Evolutionary conservation across 2,329 filamentous ascomycete genomes (phyloP).

Genomic region (Pyrenophora seminiperda): DNA sequence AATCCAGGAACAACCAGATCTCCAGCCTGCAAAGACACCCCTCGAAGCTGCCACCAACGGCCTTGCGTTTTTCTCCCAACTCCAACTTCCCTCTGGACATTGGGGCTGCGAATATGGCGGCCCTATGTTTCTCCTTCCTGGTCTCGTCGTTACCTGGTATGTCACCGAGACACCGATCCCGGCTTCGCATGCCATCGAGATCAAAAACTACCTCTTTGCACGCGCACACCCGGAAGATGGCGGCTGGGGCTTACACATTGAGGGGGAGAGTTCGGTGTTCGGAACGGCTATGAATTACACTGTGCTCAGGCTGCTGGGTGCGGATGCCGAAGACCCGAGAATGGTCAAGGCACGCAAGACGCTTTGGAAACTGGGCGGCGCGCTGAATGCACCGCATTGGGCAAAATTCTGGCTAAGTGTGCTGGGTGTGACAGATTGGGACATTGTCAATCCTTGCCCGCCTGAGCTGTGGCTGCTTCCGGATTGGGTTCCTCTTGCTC

Average conservation of each 20-base stretch:
- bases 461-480: slow-evolving; percentile 93
- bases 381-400: slow-evolving; percentile 87
- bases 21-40: slow-evolving; percentile 72
- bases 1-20: slow-evolving; percentile 70
- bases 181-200: slow-evolving; percentile 78
- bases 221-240: slow-evolving; percentile 85
- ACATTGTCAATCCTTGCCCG: slow-evolving; percentile 91
- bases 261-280: slow-evolving; percentile 89
- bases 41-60: slow-evolving; percentile 81
- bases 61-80: slow-evolving; percentile 82
- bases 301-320: slow-evolving; percentile 77
- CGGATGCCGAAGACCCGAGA: slow-evolving; percentile 78
- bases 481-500: slow-evolving; percentile 86
- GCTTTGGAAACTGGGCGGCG: slow-evolving; percentile 84
- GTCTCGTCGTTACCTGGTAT: slow-evolving; percentile 84
- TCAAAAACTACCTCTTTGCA: slow-evolving; percentile 89
- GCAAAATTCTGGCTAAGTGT: slow-evolving; percentile 94
- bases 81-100: slow-evolving; percentile 86
- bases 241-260: slow-evolving; percentile 97
- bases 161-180: slow-evolving; percentile 87
- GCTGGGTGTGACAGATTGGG: slow-evolving; percentile 83
- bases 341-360: slow-evolving; percentile 84
- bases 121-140: slow-evolving; percentile 92
- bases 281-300: slow-evolving; percentile 90
- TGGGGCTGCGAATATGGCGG: slow-evolving; percentile 99